These are phyloP conservation scores for Talaromyces thailandensis DNA, from an alignment of 495 filamentous ascomycete species.

Conservation along the genomic window DNA sequence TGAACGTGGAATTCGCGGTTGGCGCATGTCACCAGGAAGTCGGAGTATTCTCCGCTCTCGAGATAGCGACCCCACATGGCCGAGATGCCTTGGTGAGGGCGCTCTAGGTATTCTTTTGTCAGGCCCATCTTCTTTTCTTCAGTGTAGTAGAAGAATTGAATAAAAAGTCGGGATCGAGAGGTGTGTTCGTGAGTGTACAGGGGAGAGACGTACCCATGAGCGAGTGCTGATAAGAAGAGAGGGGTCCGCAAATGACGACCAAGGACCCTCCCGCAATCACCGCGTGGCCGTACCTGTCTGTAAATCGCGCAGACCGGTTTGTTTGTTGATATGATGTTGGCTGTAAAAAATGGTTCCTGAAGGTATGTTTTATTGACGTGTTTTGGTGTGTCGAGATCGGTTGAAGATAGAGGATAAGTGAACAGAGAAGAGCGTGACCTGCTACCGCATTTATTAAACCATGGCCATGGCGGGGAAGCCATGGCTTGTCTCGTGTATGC, in stretches of 20 bases:
- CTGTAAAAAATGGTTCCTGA: too few species aligned
- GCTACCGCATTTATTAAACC: not conserved
- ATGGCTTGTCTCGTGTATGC: not conserved
- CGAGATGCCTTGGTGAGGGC: slow-evolving; percentile 3
- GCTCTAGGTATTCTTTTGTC: slow-evolving; percentile 6
- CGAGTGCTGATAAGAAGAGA: not conserved
- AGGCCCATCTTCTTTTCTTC: not conserved
- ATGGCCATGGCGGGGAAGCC: not conserved
- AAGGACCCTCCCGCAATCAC: not conserved
- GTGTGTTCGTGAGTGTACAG: not conserved
- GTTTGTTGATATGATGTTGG: not conserved
- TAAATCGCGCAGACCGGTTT: not conserved
- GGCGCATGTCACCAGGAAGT: slow-evolving; percentile 4
- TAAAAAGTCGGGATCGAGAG: not conserved
- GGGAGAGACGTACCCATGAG: not conserved
- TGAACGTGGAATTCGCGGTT: slow-evolving; percentile 7
- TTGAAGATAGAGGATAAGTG: not conserved
- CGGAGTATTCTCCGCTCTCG: slow-evolving; percentile 8
- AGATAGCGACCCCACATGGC: slow-evolving; percentile 9
- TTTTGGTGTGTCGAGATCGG: too few species aligned
- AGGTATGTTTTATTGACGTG: too few species aligned
- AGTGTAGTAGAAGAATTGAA: not conserved
- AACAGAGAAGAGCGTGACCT: not conserved
- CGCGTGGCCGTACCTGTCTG: not conserved
- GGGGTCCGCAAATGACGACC: not conserved